Evolutionary conservation across 2,329 filamentous ascomycete species (phyloP), one percentile per base, ranked within the genome.

Genomic region (Dactylellina haptotyla): DNA sequence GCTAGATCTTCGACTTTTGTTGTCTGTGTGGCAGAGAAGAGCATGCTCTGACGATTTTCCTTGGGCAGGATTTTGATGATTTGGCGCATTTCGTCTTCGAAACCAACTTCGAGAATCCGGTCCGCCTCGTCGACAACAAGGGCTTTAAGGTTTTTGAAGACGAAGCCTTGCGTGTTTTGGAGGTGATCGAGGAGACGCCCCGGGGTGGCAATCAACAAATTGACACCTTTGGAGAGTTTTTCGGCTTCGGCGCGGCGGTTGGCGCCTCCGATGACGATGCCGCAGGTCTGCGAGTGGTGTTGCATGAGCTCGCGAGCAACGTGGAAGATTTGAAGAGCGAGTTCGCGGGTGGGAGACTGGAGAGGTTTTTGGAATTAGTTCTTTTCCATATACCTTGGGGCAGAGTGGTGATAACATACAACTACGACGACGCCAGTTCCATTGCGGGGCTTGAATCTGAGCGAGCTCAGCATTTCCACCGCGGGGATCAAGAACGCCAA

Each of bases 11-110:
- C 94, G 77, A 99, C 95, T 83, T 99, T 98, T 64, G 94, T 98
- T 2, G 95, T 99, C 82, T 98, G 95, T 3, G 95, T 99, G 12
- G 95, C 95, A 12, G 93, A 97, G 85, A 99, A 99, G n/a, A 99
- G 87, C 0, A 93, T 97, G 82, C 98, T 94, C 72, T 95, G 85
- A 76, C 71, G 51, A 23, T 62, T 56, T n/a, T 96, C 89, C 77
- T 90, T 90, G 50, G 93, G 92, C 16, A 98, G 84, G 63, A 98
- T 95, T 85, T 96, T 96, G 81, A 98, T 89, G 77, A 99, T 97
- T 81, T 96, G 90, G 76, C 92, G 87, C 91, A 99, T 97, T 83
- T 99, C 95, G 79, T 98, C 95, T 82, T 99, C 95, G 85, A 99
- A 99, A 78, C 95, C 94, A 75, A 97, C 92, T 83, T 99, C 95